Base-by-base conservation (phyloP, 2,329 filamentous ascomycete species). In the Fusarium albidum region DNA sequence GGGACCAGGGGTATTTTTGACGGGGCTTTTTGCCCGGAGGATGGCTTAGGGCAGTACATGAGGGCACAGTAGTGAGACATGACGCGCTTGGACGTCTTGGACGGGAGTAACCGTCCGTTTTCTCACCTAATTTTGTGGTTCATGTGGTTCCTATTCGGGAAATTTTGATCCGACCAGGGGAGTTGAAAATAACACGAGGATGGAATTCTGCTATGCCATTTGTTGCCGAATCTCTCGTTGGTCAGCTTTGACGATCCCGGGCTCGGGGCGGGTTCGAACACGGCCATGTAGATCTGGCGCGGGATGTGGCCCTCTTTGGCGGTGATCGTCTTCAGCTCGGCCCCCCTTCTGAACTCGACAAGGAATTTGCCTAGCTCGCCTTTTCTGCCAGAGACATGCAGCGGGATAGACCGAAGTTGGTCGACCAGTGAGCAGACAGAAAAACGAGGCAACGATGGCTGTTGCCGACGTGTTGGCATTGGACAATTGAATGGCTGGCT, bases 31-130 rank as follows among this genome's bases (percentile, higher is more conserved):
- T 21, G 21, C 21, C 21, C 21, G 33, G 33, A 14, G 21, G 12
- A n/a, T 35, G 27, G 17, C 10, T 34, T 21, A 31, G 41, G 25
- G 41, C 32, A 21, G 31, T 15, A 35, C 33, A 33, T 17, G 29
- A 25, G 26, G 15, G 15, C 29, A n/a, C n/a, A n/a, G 26, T 40
- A 21, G 45, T 49, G 45, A 49, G 45, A 49, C 45, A 49, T 49
- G 28, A 37, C 35, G 45, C n/a, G 10, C 11, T 21, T 21, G 4
- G 21, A 21, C 21, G 21, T 7, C 5, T 7, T 21, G 21, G 21
- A 21, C 21, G 21, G 21, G 21, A 21, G 21, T 21, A 21, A 21
- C 21, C 21, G 21, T 21, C 21, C 4, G 21, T 7, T 21, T 21
- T 21, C 21, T 21, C 21, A 21, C 21, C 4, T 21, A 21, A 44